Conservation (phyloP, 495 filamentous ascomycete species). For the Talaromyces liani region DNA sequence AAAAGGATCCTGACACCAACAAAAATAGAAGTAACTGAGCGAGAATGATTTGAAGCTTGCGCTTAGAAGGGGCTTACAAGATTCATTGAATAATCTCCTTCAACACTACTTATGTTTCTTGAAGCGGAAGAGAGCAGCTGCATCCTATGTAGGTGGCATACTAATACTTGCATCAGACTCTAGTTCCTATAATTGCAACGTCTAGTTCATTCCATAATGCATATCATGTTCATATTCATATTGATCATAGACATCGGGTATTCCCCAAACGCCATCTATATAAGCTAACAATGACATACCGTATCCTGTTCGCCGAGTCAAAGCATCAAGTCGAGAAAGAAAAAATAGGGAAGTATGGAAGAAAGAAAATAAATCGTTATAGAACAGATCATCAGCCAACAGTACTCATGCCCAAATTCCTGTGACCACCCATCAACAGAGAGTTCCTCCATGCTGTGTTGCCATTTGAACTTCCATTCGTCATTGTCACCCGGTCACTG, state of each 20-base stretch:
- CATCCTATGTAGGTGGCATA: too few relatives aligned
- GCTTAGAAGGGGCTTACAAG: too few relatives aligned
- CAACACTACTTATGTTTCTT: too few relatives aligned
- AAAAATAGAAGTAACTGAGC: too few relatives aligned
- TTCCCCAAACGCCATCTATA: slow-evolving; percentile 1
- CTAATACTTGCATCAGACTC: too few relatives aligned
- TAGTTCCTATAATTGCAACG: neutral
- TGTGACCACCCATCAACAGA: neutral
- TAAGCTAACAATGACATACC: neutral
- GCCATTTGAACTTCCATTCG: neutral
- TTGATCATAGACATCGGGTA: slow-evolving; percentile 2
- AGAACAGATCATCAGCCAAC: neutral
- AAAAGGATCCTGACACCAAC: too few relatives aligned
- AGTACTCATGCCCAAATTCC: neutral
- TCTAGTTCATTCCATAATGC: too few relatives aligned
- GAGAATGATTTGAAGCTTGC: too few relatives aligned
- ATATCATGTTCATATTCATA: neutral
- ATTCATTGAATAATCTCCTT: too few relatives aligned
- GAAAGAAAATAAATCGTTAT: neutral
- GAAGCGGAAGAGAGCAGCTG: too few relatives aligned
- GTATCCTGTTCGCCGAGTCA: neutral
- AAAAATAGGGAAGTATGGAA: neutral
- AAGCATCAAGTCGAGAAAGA: neutral
- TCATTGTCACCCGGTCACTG: slow-evolving; percentile 1
- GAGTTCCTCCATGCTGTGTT: neutral